phyloP scores from a whole-genome alignment of 345 rosid species.

The Litchi chinensis region DNA sequence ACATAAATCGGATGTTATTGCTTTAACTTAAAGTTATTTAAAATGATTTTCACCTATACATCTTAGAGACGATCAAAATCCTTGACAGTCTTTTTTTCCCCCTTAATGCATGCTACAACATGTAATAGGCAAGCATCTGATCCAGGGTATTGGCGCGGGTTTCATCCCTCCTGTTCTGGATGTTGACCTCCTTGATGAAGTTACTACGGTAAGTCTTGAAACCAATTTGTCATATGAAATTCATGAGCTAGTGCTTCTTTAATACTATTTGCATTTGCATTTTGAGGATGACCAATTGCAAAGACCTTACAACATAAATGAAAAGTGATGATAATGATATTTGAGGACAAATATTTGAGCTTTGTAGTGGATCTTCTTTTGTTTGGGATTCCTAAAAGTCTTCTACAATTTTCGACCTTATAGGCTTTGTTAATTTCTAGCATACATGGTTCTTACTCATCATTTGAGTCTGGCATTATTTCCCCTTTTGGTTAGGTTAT shows the following conservation, averaged over 20 bases:
- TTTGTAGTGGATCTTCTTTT: neutral
- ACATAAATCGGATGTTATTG: neutral
- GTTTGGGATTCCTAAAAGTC: neutral
- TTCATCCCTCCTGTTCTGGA: conserved; percentile 48
- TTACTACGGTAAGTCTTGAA: conserved; percentile 41
- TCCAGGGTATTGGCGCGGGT: conserved; percentile 69
- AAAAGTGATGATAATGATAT: neutral
- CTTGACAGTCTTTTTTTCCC: neutral
- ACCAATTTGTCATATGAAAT: neutral
- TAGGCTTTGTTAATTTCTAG: neutral
- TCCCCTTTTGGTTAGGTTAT: neutral
- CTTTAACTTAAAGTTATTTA: neutral
- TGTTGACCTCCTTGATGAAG: conserved; percentile 51
- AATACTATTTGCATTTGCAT: neutral
- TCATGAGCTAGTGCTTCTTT: neutral
- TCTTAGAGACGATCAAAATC: neutral
- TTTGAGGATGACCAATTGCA: neutral
- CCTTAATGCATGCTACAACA: neutral
- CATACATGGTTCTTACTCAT: neutral
- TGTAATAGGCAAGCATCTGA: conserved; percentile 49
- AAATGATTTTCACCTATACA: neutral
- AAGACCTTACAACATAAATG: neutral
- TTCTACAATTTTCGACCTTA: neutral
- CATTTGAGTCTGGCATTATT: neutral
- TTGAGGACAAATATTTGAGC: neutral